Base-by-base conservation (phyloP, 2,329 filamentous ascomycete genomes). In the Fusarium sp. region DNA sequence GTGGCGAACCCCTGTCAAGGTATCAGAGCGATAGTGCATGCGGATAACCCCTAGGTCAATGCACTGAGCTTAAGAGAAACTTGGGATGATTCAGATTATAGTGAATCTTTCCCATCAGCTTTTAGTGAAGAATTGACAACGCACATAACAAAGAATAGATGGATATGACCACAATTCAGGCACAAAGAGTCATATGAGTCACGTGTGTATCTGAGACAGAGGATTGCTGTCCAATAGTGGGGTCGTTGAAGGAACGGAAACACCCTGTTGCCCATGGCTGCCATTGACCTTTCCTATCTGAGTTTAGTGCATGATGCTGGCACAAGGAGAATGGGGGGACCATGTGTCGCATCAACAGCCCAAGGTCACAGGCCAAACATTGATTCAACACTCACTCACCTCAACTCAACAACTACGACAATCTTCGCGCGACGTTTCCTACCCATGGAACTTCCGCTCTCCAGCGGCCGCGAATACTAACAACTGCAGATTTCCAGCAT, bases 221-320 rank as follows among this genome's bases (percentile, higher is more conserved):
- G 18, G 30, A 67, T 71, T 69, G 72, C 68, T 74, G 72, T 69
- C 74, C 75, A 79, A 70, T 69, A 71, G 76, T 73, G 75, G 71
- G 66, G 72, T 64, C 59, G 17, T 41, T 50, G 38, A 51, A 70
- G 45, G 65, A 64, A 77, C 66, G 62, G 69, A 61, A 66, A 58
- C 63, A 71, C 53, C 70, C 56, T 79, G 79, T 80, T 80, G 79
- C 79, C 79, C 77, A 80, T 80, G 79, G 79, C 74, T 80, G 77
- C 79, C 69, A 80, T 30, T 39, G 28, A 41, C 79, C 58, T 76
- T 63, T 13, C 78, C 76, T 5, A 36, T 77, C 69, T 12, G 24
- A 66, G 79, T 13, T 61, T 76, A 75, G 76, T 57, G 66, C 58
- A 56, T 57, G 54, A 69, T 73, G 70, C 68, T 64, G 70, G 69